These are phyloP conservation scores for Ustilago cynodontis DNA, from an alignment of 1,284 basidiomycete genomes.

Conservation along the genomic window DNA sequence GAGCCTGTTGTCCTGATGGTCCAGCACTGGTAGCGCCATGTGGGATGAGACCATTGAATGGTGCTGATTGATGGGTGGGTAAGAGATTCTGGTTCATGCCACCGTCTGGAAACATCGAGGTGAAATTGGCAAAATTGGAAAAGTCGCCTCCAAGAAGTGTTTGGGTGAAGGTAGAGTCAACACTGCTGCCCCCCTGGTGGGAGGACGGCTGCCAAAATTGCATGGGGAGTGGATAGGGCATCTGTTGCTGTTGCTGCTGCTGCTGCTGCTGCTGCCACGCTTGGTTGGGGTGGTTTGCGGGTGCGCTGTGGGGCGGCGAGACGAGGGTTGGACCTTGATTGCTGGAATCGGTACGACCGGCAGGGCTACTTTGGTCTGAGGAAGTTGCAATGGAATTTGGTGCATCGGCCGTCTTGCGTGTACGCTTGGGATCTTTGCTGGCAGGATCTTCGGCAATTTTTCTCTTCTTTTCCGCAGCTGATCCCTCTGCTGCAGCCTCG, in stretches of 20 bases:
- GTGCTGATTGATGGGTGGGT: conserved; percentile 2
- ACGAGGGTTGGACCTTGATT: not conserved
- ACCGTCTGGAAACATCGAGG: conserved; percentile 21
- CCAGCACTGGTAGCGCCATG: not conserved
- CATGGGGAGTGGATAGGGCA: conserved; percentile 14
- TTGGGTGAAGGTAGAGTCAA: conserved; percentile 43
- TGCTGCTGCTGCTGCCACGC: conserved; percentile 24
- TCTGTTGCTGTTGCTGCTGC: conserved; percentile 6
- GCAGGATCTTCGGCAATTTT: conserved; percentile 20
- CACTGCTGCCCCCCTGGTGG: conserved; percentile 10
- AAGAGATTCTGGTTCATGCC: conserved; percentile 25
- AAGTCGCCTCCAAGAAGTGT: conserved; percentile 39
- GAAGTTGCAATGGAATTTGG: not conserved
- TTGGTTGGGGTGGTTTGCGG: not conserved
- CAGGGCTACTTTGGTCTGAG: conserved; percentile 24
- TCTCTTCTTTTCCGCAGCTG: conserved; percentile 32
- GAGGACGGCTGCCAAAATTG: conserved; percentile 37
- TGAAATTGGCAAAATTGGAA: conserved; percentile 19
- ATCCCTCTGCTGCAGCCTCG: not conserved
- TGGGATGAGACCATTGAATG: conserved; percentile 12
- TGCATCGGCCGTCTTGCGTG: conserved; percentile 29
- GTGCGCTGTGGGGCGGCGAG: conserved; percentile 13
- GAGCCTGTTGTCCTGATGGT: not conserved
- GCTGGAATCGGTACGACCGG: not conserved
- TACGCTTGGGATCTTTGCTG: conserved; percentile 30